Base-by-base conservation (phyloP, 2,329 filamentous ascomycete genomes). In the Ophiocordyceps australis region DNA sequence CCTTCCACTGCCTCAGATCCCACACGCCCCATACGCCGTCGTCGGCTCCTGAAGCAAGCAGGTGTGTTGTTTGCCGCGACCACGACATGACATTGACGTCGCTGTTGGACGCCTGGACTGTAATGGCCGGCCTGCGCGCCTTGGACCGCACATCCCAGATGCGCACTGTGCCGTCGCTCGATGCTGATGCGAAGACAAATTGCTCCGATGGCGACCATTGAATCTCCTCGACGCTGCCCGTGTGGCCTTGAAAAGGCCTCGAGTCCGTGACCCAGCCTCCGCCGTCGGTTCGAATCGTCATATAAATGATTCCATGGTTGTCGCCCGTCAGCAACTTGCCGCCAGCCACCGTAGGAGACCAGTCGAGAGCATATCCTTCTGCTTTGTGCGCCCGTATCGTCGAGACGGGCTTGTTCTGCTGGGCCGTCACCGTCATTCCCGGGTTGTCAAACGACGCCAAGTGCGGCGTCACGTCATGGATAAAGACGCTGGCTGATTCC, bases 11-110 rank as follows among this genome's bases (percentile, higher is more conserved):
- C 28, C 89, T 70, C 42, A 98, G 57, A 50, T 98, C 89, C 89
- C 89, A 98, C 14, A 95, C 85, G 2, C 68, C 83, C 82, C 86
- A 95, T 27, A 76, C 73, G 20, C 89, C 89, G 45, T 94, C 82
- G 43, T 98, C 89, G 34, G 80, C 83, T 23, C 89, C 89, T 0
- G 85, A 83, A 2, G 86, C 86, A 19, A 98, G 71, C 19, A 98
- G 68, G 49, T 95, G 83, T 14, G 74, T 70, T 1, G 85, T 93
- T 52, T 85, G 74, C 23, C 67, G 69, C 20, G 83, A 93, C 89
- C 89, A 98, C 32, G 79, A 89, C 55, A 95, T 77, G 33, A 98
- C 89, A 46, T 98, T 98, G 43, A 95, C 81, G 43, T 98, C 89
- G 25, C 74, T 73, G 29, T 70, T 61, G 45, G 78, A 89, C 36